Base-by-base conservation (phyloP, 176 grass and related monocot species). In the Lolium perenne region DNA sequence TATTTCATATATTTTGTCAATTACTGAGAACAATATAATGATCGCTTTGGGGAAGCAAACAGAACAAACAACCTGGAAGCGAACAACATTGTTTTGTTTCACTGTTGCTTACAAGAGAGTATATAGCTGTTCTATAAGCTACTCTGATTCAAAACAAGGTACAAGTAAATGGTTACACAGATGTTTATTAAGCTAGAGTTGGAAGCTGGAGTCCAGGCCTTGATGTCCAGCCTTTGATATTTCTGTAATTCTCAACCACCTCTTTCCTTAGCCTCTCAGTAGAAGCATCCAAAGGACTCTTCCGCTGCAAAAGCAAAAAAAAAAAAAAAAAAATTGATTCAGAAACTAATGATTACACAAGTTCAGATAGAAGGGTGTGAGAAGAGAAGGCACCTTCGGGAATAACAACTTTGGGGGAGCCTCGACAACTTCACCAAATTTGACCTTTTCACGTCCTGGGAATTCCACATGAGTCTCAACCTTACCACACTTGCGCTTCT, bases 351-450 rank as follows among this genome's bases (percentile, higher is more conserved):
- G 43, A 70, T 23, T 26, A 49, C 50, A 50, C 11, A 58, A 26
- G 56, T 65, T 79, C 11, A 22, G 0, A 23, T 7, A 46, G 1
- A 60, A 54, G 4, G 45, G 70, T 6, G 8, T 56, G 35, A 78
- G 14, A 89, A 76, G 49, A 26, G 84, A 80, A 35, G 77, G 67
- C 67, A 96, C 97, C 97, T 99, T 99, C 0, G 90, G 94, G 82
- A 91, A 87, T 67, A 90, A 86, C 57, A 96, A 35, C 77, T 93
- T 99, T 57, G 94, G 97, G 77, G 97, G 97, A 81, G 94, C 97
- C 49, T 96, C 74, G 53, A 99, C 92, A 70, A 94, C 54, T 18
- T 99, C 97, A 85, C 94, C 92, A 87, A 99, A 99, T 88, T 90
- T 90, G 21, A 99, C 88, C 80, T 99, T 74, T 74, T 96, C 97